These are phyloP conservation scores for Apiospora aurea DNA, from an alignment of 2,329 filamentous ascomycete species.

Conservation along the genomic window DNA sequence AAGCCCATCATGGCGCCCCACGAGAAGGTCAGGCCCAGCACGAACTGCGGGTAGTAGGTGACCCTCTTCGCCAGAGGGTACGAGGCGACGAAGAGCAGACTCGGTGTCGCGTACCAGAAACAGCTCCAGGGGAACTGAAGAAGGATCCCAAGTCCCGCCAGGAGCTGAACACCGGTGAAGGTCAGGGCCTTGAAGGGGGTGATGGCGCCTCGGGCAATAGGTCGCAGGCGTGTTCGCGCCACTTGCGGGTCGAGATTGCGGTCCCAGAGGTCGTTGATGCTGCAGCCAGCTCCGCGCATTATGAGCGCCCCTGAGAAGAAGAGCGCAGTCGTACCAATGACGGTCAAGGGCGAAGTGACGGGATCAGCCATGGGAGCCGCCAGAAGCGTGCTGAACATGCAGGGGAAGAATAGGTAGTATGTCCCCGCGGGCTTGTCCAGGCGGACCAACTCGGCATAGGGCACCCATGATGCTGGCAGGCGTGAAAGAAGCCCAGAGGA, in stretches of 20 bases:
- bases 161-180: slow-evolving; percentile 77
- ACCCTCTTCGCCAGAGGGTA: slow-evolving; percentile 88
- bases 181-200: slow-evolving; percentile 74
- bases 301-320: slow-evolving; percentile 81
- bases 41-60: slow-evolving; percentile 85
- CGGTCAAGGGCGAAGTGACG: slow-evolving; percentile 64
- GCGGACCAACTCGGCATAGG: slow-evolving; percentile 83
- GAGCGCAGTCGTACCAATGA: slow-evolving; percentile 69
- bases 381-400: slow-evolving; percentile 82
- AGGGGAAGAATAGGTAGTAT: slow-evolving; percentile 87
- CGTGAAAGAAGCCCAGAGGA: slow-evolving; percentile 73
- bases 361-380: slow-evolving; percentile 74
- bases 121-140: slow-evolving; percentile 78
- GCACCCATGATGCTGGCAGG: slow-evolving; percentile 74
- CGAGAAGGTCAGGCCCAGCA: slow-evolving; percentile 84
- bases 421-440: slow-evolving; percentile 83
- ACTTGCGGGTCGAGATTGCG: slow-evolving; percentile 86
- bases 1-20: slow-evolving; percentile 92
- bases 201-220: slow-evolving; percentile 81
- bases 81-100: slow-evolving; percentile 72
- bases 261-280: slow-evolving; percentile 92
- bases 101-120: slow-evolving; percentile 80
- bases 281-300: slow-evolving; percentile 88
- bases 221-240: slow-evolving; percentile 75
- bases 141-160: slow-evolving; percentile 75